phyloP scores from a whole-genome alignment of 208 protist species.

The Crithidia fasciculata region DNA sequence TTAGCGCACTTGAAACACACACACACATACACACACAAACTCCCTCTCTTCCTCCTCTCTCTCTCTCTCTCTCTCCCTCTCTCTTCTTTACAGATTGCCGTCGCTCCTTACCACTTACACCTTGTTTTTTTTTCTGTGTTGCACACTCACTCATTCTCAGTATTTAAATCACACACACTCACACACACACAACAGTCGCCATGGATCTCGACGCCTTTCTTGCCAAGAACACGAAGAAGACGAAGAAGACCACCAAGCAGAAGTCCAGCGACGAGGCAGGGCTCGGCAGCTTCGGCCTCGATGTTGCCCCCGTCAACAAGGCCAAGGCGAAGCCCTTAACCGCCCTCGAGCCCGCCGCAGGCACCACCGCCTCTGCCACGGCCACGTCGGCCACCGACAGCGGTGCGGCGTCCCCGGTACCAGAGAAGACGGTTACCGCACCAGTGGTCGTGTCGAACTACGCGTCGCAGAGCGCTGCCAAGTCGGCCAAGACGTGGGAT shows the following conservation, averaged over 20 bases:
- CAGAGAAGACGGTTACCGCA: slow-evolving; percentile 18
- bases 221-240: slow-evolving; percentile 74
- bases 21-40: too few relatives aligned
- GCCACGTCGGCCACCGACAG: slow-evolving; percentile 4
- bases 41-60: background rate
- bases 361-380: background rate
- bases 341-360: background rate
- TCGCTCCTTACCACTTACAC: background rate
- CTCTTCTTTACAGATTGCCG: background rate
- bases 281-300: slow-evolving; percentile 48
- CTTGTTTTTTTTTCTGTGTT: background rate
- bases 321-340: slow-evolving; percentile 16
- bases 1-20: too few relatives aligned
- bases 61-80: too few relatives aligned
- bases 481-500: slow-evolving; percentile 65
- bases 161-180: slow-evolving; percentile 1
- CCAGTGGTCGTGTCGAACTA: slow-evolving; percentile 27
- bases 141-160: background rate
- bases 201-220: slow-evolving; percentile 76
- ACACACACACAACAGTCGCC: background rate
- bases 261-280: slow-evolving; percentile 51
- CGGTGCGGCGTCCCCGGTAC: background rate
- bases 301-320: slow-evolving; percentile 29
- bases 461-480: slow-evolving; percentile 29
- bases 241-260: slow-evolving; percentile 62